Percentiles rank a stretch among this genome's conserved stretches.
Conservation (phyloP, 176 grass and related monocot genomes). For the Juncus effusus region DNA sequence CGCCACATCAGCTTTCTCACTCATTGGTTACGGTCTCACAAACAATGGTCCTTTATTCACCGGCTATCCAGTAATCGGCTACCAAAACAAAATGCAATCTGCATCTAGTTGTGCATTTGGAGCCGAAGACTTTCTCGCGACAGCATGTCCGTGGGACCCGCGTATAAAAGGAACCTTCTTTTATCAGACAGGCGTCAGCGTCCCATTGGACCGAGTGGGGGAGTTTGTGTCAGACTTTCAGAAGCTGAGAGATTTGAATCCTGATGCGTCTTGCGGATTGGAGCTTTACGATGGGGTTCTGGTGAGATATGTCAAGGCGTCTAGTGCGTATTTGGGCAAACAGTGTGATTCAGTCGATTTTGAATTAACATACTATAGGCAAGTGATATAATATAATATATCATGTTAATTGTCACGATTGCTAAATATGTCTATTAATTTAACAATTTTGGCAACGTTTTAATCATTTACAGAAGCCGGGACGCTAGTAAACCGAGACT, state of each 20-base stretch:
- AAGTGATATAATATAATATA: neutral
- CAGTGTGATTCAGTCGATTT: constrained; percentile 41
- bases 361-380: constrained; percentile 55
- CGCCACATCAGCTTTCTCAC: constrained; percentile 8
- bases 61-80: neutral
- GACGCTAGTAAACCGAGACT: constrained; percentile 34
- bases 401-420: neutral
- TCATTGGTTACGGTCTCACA: constrained; percentile 17
- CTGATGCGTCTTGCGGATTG: constrained; percentile 33
- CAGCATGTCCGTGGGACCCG: constrained; percentile 53
- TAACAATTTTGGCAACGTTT: neutral
- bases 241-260: constrained; percentile 42
- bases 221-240: constrained; percentile 45
- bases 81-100: constrained; percentile 53
- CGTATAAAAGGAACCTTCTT: constrained; percentile 33
- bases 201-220: constrained; percentile 21
- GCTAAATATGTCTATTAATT: neutral
- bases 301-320: constrained; percentile 41
- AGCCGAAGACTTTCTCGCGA: constrained; percentile 44
- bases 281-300: constrained; percentile 39
- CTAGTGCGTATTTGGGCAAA: constrained; percentile 50
- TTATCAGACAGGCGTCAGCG: constrained; percentile 37
- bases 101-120: constrained; percentile 38
- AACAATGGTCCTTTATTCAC: constrained; percentile 37
- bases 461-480: constrained; percentile 23